Evolutionary conservation across 2,329 filamentous ascomycete species (phyloP).

Genomic region (Pestalotiopsis sp.): DNA sequence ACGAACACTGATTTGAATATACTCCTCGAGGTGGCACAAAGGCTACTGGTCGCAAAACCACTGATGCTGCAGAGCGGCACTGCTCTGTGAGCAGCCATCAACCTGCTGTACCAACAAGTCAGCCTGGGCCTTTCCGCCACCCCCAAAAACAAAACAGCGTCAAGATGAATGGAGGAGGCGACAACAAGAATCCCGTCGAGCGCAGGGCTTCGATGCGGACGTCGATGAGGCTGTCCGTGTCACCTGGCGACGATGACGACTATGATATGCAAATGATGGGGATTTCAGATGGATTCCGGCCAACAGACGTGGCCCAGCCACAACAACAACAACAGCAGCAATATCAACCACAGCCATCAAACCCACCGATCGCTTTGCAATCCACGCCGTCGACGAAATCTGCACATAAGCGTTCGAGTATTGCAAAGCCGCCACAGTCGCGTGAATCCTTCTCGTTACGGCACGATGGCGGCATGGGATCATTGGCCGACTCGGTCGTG

Average conservation of each 20-base stretch:
- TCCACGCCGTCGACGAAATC: conserved; percentile 20
- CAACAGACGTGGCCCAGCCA: conserved; percentile 26
- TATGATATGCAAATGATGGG: conserved; percentile 53
- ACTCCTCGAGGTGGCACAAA: conserved; percentile 19
- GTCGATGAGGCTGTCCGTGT: conserved; percentile 40
- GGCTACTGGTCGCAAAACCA: conserved; percentile 25
- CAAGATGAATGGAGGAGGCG: conserved; percentile 41
- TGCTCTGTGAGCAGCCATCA: conserved; percentile 18
- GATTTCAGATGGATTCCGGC: conserved; percentile 44
- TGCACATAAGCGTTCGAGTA: conserved; percentile 49
- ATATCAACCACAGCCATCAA: conserved; percentile 17
- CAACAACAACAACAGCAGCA: conserved; percentile 17
- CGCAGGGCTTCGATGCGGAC: conserved; percentile 45
- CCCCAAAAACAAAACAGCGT: conserved; percentile 7
- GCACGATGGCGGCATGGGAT: conserved; percentile 49
- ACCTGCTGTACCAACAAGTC: neutral
- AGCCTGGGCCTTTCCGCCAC: neutral
- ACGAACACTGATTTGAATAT: neutral
- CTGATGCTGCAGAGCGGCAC: conserved; percentile 30
- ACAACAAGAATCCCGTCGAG: conserved; percentile 42
- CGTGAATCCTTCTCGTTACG: conserved; percentile 54
- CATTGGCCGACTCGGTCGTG: conserved; percentile 23
- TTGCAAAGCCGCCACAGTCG: conserved; percentile 52
- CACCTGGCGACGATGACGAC: conserved; percentile 44
- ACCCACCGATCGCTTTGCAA: conserved; percentile 24